Evolutionary conservation across 1,284 basidiomycete species (phyloP).

Genomic region (Rhodotorula sp.): DNA sequence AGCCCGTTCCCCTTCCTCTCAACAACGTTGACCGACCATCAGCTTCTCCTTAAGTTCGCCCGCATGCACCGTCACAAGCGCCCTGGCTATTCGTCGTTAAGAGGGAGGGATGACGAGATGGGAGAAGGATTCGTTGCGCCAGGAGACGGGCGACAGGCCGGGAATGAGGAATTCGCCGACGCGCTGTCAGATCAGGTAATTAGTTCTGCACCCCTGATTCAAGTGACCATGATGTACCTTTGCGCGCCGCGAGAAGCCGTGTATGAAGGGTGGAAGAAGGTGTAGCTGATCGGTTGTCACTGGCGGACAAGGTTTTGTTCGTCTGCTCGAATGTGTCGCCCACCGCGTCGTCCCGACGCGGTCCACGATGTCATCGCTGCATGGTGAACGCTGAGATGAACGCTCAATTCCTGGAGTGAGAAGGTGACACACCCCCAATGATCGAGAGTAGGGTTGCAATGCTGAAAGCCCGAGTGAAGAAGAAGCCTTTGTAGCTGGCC

Average conservation of each 20-base stretch:
- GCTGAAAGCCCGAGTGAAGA: slow-evolving; percentile 30
- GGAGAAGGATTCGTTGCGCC: slow-evolving; percentile 21
- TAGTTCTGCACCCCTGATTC: no score
- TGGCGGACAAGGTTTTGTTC: not conserved
- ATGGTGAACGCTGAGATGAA: not conserved
- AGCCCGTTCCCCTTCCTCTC: slow-evolving; percentile 35
- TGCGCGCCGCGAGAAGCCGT: slow-evolving; percentile 14
- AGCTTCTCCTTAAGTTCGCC: slow-evolving; percentile 26
- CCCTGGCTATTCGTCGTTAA: slow-evolving; percentile 32
- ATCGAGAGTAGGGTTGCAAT: slow-evolving; percentile 27
- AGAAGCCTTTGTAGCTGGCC: slow-evolving; percentile 28
- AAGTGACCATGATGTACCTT: slow-evolving; percentile 5
- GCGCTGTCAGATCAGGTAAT: slow-evolving; percentile 9
- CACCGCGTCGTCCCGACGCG: not conserved
- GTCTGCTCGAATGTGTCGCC: not conserved
- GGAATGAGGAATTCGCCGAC: slow-evolving; percentile 33
- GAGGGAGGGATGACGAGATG: slow-evolving; percentile 33
- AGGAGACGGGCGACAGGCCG: slow-evolving; percentile 16
- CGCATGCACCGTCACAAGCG: slow-evolving; percentile 37
- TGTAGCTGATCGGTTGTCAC: not conserved
- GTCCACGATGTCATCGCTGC: slow-evolving; percentile 10
- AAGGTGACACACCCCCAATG: slow-evolving; percentile 22
- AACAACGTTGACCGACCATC: slow-evolving; percentile 28
- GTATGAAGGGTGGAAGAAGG: slow-evolving; percentile 11
- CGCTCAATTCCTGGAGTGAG: no score